phyloP scores from a whole-genome alignment of 75 land plant species.

The Picea glauca region DNA sequence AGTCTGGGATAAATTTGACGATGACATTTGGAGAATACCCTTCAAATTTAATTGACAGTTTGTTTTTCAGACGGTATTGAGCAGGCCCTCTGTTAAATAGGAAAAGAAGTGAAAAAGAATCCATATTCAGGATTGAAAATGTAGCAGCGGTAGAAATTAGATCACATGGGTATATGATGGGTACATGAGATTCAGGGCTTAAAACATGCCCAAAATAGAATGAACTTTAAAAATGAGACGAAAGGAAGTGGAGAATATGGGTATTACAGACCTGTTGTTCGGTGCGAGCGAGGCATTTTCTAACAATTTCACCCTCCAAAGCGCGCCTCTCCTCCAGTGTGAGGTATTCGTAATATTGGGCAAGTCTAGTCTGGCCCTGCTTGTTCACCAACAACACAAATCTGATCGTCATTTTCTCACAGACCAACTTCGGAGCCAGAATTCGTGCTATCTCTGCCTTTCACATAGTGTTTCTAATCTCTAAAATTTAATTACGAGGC shows the following conservation, averaged over 20 bases:
- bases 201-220: neutral
- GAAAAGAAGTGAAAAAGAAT: neutral
- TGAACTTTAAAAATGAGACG: neutral
- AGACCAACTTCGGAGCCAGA: too few relatives aligned
- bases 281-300: constrained; percentile 90
- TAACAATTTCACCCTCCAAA: constrained; percentile 97
- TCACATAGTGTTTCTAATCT: too few relatives aligned
- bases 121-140: neutral
- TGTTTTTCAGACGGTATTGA: too few relatives aligned
- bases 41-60: too few relatives aligned
- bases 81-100: neutral
- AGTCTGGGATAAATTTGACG: too few relatives aligned
- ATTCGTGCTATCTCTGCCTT: too few relatives aligned
- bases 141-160: neutral
- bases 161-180: neutral
- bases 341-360: constrained; percentile 97
- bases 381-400: constrained; percentile 97
- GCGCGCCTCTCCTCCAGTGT: constrained; percentile 96
- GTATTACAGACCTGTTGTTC: constrained; percentile 73
- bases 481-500: too few relatives aligned
- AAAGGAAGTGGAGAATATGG: neutral
- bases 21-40: too few relatives aligned
- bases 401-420: constrained; percentile 73
- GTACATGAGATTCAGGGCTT: neutral
- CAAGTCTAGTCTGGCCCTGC: constrained; percentile 99